Percentiles rank a stretch among this genome's conserved stretches.
These are phyloP conservation scores for Arabis hirsuta DNA, from an alignment of 345 rosid species.

Conservation along the genomic window DNA sequence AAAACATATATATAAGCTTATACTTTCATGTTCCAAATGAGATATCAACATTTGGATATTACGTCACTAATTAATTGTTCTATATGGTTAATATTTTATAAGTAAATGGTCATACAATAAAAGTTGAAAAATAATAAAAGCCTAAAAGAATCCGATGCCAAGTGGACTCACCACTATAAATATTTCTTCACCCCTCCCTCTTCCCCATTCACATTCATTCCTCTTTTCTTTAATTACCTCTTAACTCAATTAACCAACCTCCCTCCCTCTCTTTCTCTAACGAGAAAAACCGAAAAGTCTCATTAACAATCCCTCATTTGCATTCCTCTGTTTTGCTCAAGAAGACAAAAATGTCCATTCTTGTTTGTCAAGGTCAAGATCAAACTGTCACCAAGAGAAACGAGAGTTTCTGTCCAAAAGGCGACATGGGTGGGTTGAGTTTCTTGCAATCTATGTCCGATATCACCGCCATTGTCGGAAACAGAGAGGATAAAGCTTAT, in stretches of 20 bases:
- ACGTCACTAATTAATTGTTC: neutral
- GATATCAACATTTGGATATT: neutral
- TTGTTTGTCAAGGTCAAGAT: constrained; percentile 19
- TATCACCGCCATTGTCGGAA: constrained; percentile 21
- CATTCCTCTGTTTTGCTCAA: constrained; percentile 21
- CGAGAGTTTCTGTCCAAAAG: constrained; percentile 27
- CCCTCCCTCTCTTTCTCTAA: constrained; percentile 18
- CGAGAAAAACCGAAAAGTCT: constrained; percentile 28
- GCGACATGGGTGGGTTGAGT: constrained; percentile 54
- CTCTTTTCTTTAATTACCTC: constrained; percentile 14
- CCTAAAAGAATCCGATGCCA: constrained; percentile 39
- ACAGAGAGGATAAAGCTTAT: constrained; percentile 43
- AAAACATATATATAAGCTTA: neutral
- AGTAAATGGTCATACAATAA: constrained; percentile 22
- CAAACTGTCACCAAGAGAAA: constrained; percentile 12
- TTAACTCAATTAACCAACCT: neutral
- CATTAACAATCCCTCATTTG: neutral
- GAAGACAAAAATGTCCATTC: constrained; percentile 26
- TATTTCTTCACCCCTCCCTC: constrained; percentile 30
- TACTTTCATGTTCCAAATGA: neutral
- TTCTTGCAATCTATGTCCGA: constrained; percentile 55
- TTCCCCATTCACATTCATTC: constrained; percentile 38
- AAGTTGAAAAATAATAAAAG: constrained; percentile 19
- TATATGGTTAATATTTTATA: neutral
- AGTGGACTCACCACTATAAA: constrained; percentile 40